Conservation (phyloP, 2,329 filamentous ascomycete species). For the Fusarium newnesense region DNA sequence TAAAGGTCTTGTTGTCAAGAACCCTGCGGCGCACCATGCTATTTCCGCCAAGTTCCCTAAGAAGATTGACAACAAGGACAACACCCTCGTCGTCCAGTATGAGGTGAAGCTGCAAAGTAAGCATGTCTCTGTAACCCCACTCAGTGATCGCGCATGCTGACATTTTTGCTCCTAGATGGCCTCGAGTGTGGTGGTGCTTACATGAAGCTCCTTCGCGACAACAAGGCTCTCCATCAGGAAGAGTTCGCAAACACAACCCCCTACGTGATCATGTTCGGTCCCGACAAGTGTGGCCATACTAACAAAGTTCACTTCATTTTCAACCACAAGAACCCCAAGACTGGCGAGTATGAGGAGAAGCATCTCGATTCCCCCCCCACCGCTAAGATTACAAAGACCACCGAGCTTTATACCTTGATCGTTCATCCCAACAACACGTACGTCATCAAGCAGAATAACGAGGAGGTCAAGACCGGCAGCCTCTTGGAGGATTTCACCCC, state of each 20-base stretch:
- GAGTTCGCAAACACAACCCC: constrained; percentile 98
- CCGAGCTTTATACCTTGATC: constrained; percentile 95
- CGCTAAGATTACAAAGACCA: constrained; percentile 90
- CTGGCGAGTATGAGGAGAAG: constrained; percentile 99
- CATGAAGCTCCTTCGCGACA: constrained; percentile 98
- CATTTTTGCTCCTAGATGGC: constrained; percentile 70
- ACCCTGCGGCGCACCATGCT: constrained; percentile 96
- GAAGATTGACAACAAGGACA: constrained; percentile 96
- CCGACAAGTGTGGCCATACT: constrained; percentile 98
- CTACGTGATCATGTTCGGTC: constrained; percentile 99
- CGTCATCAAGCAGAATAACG: constrained; percentile 90
- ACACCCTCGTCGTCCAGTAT: constrained; percentile 97
- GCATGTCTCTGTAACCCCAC: constrained; percentile 44
- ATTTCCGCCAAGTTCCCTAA: constrained; percentile 99
- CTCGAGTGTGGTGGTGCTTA: constrained; percentile 98
- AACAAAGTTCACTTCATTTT: constrained; percentile 99
- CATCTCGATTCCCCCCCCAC: constrained; percentile 86
- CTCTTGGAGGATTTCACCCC: constrained; percentile 95
- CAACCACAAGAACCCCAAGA: constrained; percentile 99
- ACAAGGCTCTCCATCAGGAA: constrained; percentile 94
- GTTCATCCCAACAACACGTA: constrained; percentile 97
- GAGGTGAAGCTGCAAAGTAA: constrained; percentile 98
- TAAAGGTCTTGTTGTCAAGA: constrained; percentile 98
- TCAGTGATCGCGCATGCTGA: constrained; percentile 26
- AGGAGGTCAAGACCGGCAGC: constrained; percentile 86